A percentile compares a stretch with the other conserved stretches of the same genome.
These are phyloP conservation scores for Harrya chromipes DNA, from an alignment of 768 basidiomycete genomes.

Conservation along the genomic window DNA sequence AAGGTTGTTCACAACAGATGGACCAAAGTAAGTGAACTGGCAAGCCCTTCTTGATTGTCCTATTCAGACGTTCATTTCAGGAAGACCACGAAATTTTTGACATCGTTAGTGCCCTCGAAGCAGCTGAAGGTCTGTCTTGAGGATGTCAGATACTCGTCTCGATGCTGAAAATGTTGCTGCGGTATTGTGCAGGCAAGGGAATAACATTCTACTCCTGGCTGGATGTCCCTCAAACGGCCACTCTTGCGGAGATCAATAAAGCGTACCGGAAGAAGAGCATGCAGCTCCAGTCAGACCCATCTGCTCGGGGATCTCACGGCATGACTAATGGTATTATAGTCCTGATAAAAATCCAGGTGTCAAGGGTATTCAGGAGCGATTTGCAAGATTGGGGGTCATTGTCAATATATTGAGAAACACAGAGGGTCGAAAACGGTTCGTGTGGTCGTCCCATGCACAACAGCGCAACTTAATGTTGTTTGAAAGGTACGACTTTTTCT, in stretches of 20 bases:
- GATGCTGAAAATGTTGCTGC: conserved; percentile 2
- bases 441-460: conserved; percentile 9
- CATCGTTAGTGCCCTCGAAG: conserved; percentile 77
- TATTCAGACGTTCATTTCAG: conserved; percentile 34
- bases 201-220: conserved; percentile 97
- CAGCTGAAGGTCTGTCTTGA: conserved; percentile 61
- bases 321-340: conserved; percentile 39
- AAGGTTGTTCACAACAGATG: conserved; percentile 44
- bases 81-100: conserved; percentile 98
- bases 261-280: conserved; percentile 93
- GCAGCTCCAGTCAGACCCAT: conserved; percentile 73
- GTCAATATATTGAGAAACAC: conserved; percentile 73
- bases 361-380: conserved; percentile 81
- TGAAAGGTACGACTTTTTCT: conserved; percentile 87
- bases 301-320: not conserved
- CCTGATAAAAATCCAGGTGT: conserved; percentile 94
- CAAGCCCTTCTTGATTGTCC: not conserved
- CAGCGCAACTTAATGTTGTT: not conserved
- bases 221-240: conserved; percentile 71
- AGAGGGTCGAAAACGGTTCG: conserved; percentile 75
- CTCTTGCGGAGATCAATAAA: conserved; percentile 73
- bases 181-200: conserved; percentile 58
- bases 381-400: conserved; percentile 88
- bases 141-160: not conserved
- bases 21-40: conserved; percentile 53